Evolutionary conservation across 2,329 filamentous ascomycete genomes (phyloP), one percentile per base, ranked within the genome.

Genomic region (Colletotrichum lentis): DNA sequence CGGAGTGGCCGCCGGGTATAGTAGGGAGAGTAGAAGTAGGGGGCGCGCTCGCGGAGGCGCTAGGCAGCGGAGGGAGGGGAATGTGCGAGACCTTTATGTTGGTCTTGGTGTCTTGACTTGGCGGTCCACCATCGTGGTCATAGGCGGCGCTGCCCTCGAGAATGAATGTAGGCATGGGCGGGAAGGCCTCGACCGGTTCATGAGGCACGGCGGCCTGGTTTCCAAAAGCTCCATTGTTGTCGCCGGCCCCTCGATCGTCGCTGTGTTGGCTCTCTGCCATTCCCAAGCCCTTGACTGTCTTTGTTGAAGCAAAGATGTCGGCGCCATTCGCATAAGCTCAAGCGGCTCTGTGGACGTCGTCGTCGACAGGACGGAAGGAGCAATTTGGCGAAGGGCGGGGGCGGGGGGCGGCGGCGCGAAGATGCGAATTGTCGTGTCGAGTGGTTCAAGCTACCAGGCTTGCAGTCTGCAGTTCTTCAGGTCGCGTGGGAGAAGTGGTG

Each of bases 11-110:
- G 22, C 56, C 68, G 22, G 41, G 70, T 16, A 70, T 70, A 10
- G 64, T 66, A 43, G 70, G 61, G 35, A 70, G 61, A 12, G 68
- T 56, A 27, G 70, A 61, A 35, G 68, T 70, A n/a, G 68, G 69
- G 27, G 70, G 68, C 12, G 69, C 64, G 39, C 66, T 66, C 27
- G 67, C 50, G 11, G 69, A 64, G 41, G 64, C 56, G 18, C 35
- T 66, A 18, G 66, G 56, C 18, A 64, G 52, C 18, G 65, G 55
- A 18, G 67, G 67, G 41, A 69, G 46, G 54, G 63, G 57, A 62
- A 69, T 66, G 20, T 66, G 66, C 41, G 67, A 69, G 14, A 69
- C 20, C 47, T 39, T 68, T 27, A 68, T 64, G 20, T 68, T 62
- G 55, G 18, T 55, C 27, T 68, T 65, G 44, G 65, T 35, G 11